These are phyloP conservation scores for Alternaria triticina DNA, from an alignment of 2,329 filamentous ascomycete genomes.

Conservation along the genomic window DNA sequence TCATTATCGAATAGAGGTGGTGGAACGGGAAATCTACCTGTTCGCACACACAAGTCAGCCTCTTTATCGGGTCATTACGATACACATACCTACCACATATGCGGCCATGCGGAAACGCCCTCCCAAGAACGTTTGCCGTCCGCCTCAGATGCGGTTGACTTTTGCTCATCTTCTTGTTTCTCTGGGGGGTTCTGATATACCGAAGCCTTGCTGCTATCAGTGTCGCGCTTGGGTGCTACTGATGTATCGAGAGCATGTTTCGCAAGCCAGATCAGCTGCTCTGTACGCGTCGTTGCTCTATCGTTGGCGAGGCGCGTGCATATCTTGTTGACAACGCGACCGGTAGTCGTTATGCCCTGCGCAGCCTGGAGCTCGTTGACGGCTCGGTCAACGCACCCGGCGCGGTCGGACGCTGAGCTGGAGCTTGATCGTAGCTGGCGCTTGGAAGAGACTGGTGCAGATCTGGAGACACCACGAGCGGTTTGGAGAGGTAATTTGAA, in stretches of 20 bases:
- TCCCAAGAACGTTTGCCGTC: not conserved
- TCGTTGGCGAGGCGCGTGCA: constrained; percentile 2
- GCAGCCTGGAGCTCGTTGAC: not conserved
- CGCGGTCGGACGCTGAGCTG: not conserved
- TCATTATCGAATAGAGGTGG: not conserved
- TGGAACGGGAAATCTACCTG: not conserved
- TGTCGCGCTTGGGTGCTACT: not conserved
- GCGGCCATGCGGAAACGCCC: constrained; percentile 23
- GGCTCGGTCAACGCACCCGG: not conserved
- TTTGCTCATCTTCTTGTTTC: not conserved
- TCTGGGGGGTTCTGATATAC: not conserved
- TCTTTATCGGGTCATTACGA: not conserved
- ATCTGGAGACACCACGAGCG: not conserved
- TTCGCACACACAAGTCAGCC: not conserved
- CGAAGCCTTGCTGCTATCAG: not conserved
- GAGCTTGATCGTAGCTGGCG: not conserved
- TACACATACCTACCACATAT: constrained; percentile 21
- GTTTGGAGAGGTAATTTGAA: not conserved
- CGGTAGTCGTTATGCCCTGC: constrained; percentile 4
- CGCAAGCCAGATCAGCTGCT: constrained; percentile 22
- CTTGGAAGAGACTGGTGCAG: not conserved
- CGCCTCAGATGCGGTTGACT: not conserved
- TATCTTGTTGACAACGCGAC: constrained; percentile 5
- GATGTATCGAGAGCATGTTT: constrained; percentile 17
- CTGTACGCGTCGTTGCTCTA: constrained; percentile 6